Percentiles rank a stretch among this genome's conserved stretches.
phyloP scores from a whole-genome alignment of 192 early-diverging fungal genomes.

The Coemansia sp. region DNA sequence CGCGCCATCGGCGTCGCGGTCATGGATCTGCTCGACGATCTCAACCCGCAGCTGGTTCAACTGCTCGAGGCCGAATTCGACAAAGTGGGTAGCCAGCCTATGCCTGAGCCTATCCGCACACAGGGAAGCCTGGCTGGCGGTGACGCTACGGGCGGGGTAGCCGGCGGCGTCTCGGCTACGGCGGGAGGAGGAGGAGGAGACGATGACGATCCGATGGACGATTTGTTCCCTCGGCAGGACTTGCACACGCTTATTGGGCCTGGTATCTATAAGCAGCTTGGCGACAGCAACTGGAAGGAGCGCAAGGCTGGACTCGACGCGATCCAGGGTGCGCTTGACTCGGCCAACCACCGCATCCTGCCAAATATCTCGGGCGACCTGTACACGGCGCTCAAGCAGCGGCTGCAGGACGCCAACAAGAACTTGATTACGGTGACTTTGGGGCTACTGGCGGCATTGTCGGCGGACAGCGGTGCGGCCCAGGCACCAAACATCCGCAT shows the following conservation, averaged over 20 bases:
- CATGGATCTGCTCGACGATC: slow-evolving; percentile 82
- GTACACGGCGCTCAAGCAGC: slow-evolving; percentile 73
- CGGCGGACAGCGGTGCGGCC: slow-evolving; percentile 82
- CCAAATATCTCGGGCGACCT: slow-evolving; percentile 78
- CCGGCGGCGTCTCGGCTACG: neutral
- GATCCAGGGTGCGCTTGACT: slow-evolving; percentile 71
- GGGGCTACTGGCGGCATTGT: slow-evolving; percentile 77
- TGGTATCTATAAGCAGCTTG: slow-evolving; percentile 59
- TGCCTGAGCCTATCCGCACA: slow-evolving; percentile 51
- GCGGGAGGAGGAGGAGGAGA: slow-evolving; percentile 14
- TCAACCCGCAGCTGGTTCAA: slow-evolving; percentile 78
- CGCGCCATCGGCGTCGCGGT: slow-evolving; percentile 82
- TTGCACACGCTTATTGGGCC: slow-evolving; percentile 65
- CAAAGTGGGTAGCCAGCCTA: slow-evolving; percentile 68
- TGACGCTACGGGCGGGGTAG: neutral
- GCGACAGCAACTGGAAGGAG: slow-evolving; percentile 87
- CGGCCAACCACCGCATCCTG: slow-evolving; percentile 79
- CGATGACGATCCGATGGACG: slow-evolving; percentile 69
- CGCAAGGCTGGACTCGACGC: slow-evolving; percentile 91
- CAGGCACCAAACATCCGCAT: slow-evolving; percentile 71
- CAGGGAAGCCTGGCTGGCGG: slow-evolving; percentile 25
- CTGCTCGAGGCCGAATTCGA: slow-evolving; percentile 93
- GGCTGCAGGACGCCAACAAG: slow-evolving; percentile 90
- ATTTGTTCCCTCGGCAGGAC: slow-evolving; percentile 87
- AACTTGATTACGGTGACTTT: slow-evolving; percentile 80